Base-by-base conservation (phyloP, 805 yeast species). In the Debaryomyces maramus region DNA sequence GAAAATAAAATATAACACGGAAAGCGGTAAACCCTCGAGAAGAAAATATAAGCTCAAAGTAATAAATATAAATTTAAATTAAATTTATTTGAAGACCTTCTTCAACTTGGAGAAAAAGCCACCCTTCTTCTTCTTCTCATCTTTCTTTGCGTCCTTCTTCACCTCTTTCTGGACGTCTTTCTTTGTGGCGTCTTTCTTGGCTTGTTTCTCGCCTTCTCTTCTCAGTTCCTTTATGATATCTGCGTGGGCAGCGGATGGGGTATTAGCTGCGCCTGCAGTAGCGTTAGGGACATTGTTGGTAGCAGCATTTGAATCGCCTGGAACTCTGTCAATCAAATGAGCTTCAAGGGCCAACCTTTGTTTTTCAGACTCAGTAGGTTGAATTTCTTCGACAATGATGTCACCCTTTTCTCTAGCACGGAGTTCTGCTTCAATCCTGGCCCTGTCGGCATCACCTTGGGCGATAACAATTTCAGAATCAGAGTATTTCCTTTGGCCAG, bases 351-450 rank as follows among this genome's bases (percentile, higher is more conserved):
- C 57, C 42, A 67, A 60, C 48, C 57, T 55, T 32, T 56, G 59
- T 27, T 63, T 66, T 53, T 70, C 72, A 20, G 66, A 57, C 21
- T 55, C 61, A 26, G 70, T 63, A 15, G 74, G 74, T 49, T 66
- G 53, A 48, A 70, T 61, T 51, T 70, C 72, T 53, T 69, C 74
- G 28, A 69, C 58, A 20, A 63, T 56, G 11, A 63, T 67, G 30
- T 61, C 65, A 27, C 63, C 65, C 23, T 59, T 59, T 47, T 58
- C 69, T 38, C 56, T 54, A 34, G 70, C 68, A 28, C 53, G 56
- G 36, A 67, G 55, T 32, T 61, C 65, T 33, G 63, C 58, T 40
- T 59, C 67, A 36, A 65, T 54, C 22, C 60, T 64, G 27, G 56
- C 49, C 31, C 45, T 42, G 32, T 56, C 52, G 18, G 39, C 40